Evolutionary conservation across 768 basidiomycete species (phyloP), one percentile per base, ranked within the genome.

Genomic region (Amanita pallidorosea): DNA sequence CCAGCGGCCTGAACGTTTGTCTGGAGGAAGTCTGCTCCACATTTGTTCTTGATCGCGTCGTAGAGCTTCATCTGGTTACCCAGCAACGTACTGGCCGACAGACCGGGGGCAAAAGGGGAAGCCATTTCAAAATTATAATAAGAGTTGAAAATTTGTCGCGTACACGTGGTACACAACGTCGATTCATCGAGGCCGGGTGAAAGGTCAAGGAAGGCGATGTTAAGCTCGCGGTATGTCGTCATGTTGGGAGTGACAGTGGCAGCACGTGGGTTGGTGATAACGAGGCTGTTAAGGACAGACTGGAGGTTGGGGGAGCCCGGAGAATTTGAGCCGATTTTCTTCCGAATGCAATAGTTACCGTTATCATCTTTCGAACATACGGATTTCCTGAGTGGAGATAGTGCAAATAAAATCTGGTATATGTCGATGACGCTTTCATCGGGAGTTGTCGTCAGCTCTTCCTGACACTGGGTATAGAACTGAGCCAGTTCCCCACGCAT

Each of bases 141-240:
- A 7, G 80, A 57, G 2, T 80, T 77, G 56, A 98, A 62, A 61
- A 93, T 70, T 55, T 75, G 76, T 63, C 85, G 79, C 11, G 88
- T 81, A 81, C 95, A 98, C 12, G 81, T 57, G 2, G 75, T 81
- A 81, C 95, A 97, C 40, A 96, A 82, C 20, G 65, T 47, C 23
- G 64, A 57, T n/a, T 70, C 64, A 23, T 74, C 34, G 61, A 77
- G 67, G 54, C 58, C 54, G 41, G 85, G 70, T 25, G 73, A 63
- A 61, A 88, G 75, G 81, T 87, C 81, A 56, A 97, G 71, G 85
- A 89, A 96, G 33, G 79, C 70, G 49, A 96, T 65, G 72, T 85
- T 88, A 61, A 75, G 76, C 42, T 67, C 56, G 41, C 58, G 54
- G 67, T 73, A 85, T 8, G 76, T 74, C 8, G 70, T 70, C 41